Conservation (phyloP, 495 filamentous ascomycete species). For the Neurospora sp. region DNA sequence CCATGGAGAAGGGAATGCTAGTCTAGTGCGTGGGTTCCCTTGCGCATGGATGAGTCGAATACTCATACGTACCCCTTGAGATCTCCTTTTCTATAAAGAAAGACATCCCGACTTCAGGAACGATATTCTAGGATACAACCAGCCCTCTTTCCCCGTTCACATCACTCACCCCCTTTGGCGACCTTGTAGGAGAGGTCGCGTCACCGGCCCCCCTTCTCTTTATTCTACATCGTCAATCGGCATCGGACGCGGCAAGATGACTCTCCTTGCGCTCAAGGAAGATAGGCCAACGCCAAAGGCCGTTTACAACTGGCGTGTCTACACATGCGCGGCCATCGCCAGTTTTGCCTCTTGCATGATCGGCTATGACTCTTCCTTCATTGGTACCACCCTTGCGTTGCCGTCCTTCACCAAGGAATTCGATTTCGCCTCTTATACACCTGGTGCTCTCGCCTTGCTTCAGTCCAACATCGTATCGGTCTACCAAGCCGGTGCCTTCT, state of each 20-base stretch:
- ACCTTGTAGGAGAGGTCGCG: not conserved
- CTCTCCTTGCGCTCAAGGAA: conserved; percentile 48
- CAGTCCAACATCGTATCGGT: conserved; percentile 59
- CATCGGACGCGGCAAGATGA: conserved; percentile 32
- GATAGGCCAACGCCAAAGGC: conserved; percentile 53
- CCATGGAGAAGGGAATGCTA: conserved; percentile 8
- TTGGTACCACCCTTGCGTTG: conserved; percentile 56
- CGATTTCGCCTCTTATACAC: conserved; percentile 34
- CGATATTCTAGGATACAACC: not conserved
- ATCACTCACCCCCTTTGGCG: not conserved
- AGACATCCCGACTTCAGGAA: conserved; percentile 1
- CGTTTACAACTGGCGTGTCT: conserved; percentile 72
- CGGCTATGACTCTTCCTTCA: conserved; percentile 63
- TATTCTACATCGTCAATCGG: not conserved
- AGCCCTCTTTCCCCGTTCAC: conserved; percentile 2
- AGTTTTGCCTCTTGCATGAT: conserved; percentile 64
- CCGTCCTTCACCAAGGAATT: conserved; percentile 52
- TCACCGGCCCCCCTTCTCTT: not conserved
- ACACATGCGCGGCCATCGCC: conserved; percentile 48
- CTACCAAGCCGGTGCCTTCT: conserved; percentile 62
- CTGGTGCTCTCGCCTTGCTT: conserved; percentile 34
- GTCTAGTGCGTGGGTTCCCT: conserved; percentile 1
- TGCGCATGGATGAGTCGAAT: not conserved
- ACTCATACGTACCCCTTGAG: not conserved
- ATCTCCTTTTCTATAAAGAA: conserved; percentile 8